These are phyloP conservation scores for Dothideomycetes sp. DNA, from an alignment of 2,329 filamentous ascomycete genomes.

Conservation along the genomic window DNA sequence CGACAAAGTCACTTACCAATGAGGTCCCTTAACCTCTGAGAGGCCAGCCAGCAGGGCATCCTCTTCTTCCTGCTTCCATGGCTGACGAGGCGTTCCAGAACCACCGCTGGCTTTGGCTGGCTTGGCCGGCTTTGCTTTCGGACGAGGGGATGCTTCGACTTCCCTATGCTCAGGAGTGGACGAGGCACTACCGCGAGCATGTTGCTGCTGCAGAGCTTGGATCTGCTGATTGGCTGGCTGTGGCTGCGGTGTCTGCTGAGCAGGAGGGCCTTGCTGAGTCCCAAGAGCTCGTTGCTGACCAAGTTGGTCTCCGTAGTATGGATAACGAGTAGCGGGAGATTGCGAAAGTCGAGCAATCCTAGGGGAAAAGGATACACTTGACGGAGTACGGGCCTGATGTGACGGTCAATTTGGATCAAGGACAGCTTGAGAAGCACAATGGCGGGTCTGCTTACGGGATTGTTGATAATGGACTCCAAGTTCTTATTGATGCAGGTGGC, in stretches of 20 bases:
- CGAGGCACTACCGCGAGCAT: constrained; percentile 6
- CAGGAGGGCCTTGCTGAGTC: too few species aligned
- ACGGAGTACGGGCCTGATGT: constrained; percentile 5
- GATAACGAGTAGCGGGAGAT: background rate
- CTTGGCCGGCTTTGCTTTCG: constrained; percentile 41
- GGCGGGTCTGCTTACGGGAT: constrained; percentile 12
- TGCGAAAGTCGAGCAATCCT: background rate
- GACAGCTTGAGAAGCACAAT: background rate
- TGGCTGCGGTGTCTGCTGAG: background rate
- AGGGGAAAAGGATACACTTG: background rate
- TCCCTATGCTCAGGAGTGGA: constrained; percentile 11
- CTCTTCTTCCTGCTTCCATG: constrained; percentile 84
- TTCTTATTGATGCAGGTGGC: constrained; percentile 48
- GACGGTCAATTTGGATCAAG: background rate
- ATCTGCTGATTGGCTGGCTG: background rate
- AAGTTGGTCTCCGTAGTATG: background rate
- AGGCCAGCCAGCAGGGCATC: constrained; percentile 81
- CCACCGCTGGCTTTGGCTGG: constrained; percentile 25
- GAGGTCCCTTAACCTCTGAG: constrained; percentile 78
- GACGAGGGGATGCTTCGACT: background rate
- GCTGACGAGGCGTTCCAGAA: constrained; percentile 39
- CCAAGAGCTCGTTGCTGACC: background rate
- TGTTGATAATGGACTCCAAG: constrained; percentile 33
- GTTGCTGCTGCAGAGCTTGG: background rate
- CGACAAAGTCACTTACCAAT: constrained; percentile 59